Percentiles rank a stretch among this genome's conserved stretches.
Evolutionary conservation across 1,284 basidiomycete species (phyloP).

Genomic region (Irpex sp.): DNA sequence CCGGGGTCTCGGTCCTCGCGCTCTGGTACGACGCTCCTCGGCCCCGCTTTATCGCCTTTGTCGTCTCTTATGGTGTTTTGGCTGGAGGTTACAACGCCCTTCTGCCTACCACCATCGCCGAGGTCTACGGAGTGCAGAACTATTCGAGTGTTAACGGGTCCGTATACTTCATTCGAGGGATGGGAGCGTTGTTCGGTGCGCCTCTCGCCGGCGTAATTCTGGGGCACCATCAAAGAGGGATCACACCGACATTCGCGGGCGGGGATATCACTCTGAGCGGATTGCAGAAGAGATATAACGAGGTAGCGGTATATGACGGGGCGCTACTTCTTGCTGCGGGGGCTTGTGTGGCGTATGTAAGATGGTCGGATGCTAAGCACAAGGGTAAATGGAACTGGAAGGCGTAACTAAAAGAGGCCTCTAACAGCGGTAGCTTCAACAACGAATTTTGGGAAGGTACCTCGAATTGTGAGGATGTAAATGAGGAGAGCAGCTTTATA

Average conservation of each 20-base stretch:
- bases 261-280: constrained; percentile 8
- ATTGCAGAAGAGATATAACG: constrained; percentile 32
- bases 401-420: constrained; percentile 20
- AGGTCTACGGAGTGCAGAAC: constrained; percentile 40
- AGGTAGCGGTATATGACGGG: constrained; percentile 38
- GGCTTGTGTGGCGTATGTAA: constrained; percentile 38
- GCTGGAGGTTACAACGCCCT: constrained; percentile 42
- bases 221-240: constrained; percentile 31
- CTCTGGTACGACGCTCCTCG: constrained; percentile 38
- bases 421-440: background rate
- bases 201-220: constrained; percentile 40
- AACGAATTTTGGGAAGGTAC: background rate
- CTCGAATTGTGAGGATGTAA: background rate
- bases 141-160: constrained; percentile 39
- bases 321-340: constrained; percentile 34
- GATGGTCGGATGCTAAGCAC: constrained; percentile 41
- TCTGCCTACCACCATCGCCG: constrained; percentile 39
- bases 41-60: constrained; percentile 34
- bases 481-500: background rate
- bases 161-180: constrained; percentile 39
- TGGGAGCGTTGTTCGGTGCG: constrained; percentile 37
- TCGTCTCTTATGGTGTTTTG: constrained; percentile 36
- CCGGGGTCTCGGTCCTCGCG: constrained; percentile 37
- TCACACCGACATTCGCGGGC: background rate
- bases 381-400: constrained; percentile 41